These are phyloP conservation scores for Nakaseomyces bracarensis DNA, from an alignment of 1,139 yeast species.

Conservation along the genomic window DNA sequence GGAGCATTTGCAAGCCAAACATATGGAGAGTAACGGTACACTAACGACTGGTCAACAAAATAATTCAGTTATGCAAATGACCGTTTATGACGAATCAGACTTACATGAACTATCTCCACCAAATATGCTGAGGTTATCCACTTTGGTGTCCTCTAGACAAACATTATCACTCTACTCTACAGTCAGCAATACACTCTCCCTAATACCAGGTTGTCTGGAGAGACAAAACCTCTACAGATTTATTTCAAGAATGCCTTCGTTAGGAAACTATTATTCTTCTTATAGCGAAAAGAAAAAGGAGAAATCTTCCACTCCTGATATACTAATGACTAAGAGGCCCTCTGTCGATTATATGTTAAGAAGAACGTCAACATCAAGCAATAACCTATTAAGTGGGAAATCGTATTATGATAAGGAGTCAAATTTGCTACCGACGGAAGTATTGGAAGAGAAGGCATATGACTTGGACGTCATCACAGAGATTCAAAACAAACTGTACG, in stretches of 20 bases:
- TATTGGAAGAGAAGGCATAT: slow-evolving; percentile 21
- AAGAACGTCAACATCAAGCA: slow-evolving; percentile 9
- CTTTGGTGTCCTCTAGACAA: slow-evolving; percentile 70
- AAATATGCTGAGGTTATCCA: slow-evolving; percentile 60
- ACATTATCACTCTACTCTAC: slow-evolving; percentile 65
- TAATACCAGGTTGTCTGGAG: slow-evolving; percentile 34
- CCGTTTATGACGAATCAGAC: slow-evolving; percentile 21
- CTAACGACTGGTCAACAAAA: slow-evolving; percentile 5
- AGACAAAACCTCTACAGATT: slow-evolving; percentile 34
- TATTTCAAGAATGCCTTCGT: slow-evolving; percentile 31
- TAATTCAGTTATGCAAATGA: slow-evolving; percentile 1
- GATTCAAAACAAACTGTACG: slow-evolving; percentile 28
- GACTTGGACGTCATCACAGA: slow-evolving; percentile 23
- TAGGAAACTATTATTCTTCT: slow-evolving; percentile 23
- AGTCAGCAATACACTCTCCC: slow-evolving; percentile 30
- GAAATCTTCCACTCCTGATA: slow-evolving; percentile 9
- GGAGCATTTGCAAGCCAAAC: background rate
- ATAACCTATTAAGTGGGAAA: slow-evolving; percentile 1
- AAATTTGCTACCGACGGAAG: slow-evolving; percentile 24
- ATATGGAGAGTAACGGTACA: background rate
- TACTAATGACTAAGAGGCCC: slow-evolving; percentile 12
- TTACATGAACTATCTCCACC: slow-evolving; percentile 48
- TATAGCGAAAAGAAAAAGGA: slow-evolving; percentile 10
- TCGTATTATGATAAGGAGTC: slow-evolving; percentile 8
- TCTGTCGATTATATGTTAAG: slow-evolving; percentile 5